Percentiles rank a stretch among this genome's conserved stretches.
Evolutionary conservation across 805 yeast genomes (phyloP).

Genomic region (Kuraishia hungarica): DNA sequence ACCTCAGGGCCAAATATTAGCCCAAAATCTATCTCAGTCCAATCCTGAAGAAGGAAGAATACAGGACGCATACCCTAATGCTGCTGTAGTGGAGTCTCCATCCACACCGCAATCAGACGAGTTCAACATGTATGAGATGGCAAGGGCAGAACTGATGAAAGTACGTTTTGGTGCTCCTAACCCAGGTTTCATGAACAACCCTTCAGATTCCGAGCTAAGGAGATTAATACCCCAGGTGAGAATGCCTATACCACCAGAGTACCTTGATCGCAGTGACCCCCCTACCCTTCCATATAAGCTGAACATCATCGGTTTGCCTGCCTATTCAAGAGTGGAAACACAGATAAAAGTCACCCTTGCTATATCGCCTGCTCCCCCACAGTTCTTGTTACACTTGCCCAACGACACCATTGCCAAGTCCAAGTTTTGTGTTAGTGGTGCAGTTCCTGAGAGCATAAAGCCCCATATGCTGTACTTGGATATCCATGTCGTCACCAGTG

Average conservation of each 20-base stretch:
- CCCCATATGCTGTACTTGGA: constrained; percentile 61
- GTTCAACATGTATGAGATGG: constrained; percentile 27
- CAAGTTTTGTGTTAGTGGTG: constrained; percentile 52
- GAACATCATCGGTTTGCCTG: constrained; percentile 57
- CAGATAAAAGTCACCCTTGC: constrained; percentile 74
- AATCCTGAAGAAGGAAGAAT: background rate
- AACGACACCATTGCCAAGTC: constrained; percentile 84
- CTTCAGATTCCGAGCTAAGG: background rate
- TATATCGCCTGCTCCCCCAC: constrained; percentile 71
- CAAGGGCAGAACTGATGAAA: constrained; percentile 41
- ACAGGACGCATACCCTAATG: background rate
- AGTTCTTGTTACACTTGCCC: constrained; percentile 70
- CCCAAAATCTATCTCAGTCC: background rate
- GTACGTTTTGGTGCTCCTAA: constrained; percentile 40
- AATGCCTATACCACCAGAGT: constrained; percentile 17
- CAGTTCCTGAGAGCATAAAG: constrained; percentile 37
- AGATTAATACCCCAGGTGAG: background rate
- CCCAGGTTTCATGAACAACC: background rate
- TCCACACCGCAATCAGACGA: constrained; percentile 12
- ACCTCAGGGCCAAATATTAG: background rate
- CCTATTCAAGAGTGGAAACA: constrained; percentile 87
- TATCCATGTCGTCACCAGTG: constrained; percentile 51
- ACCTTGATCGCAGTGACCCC: constrained; percentile 13
- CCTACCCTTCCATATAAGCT: constrained; percentile 37
- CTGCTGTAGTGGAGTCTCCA: background rate